Conservation (phyloP, 1,284 basidiomycete species). For the Moesziomyces antarcticus region DNA sequence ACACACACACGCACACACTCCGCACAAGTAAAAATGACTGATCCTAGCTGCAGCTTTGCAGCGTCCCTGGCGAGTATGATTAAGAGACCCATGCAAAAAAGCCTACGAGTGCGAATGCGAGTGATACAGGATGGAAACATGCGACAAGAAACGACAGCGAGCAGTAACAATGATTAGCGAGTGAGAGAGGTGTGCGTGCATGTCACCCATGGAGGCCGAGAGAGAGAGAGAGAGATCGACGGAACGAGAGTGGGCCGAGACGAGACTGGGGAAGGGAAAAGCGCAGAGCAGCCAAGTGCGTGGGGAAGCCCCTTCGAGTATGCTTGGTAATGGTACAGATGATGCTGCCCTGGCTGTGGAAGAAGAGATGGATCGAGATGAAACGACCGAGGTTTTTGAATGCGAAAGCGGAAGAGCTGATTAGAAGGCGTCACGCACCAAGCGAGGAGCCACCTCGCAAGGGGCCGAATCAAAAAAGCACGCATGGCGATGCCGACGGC, state of each 20-base stretch:
- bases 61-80: slow-evolving; percentile 42
- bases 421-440: background rate
- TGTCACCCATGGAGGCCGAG: slow-evolving; percentile 11
- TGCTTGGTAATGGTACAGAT: slow-evolving; percentile 29
- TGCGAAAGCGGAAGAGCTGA: background rate
- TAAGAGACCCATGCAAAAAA: slow-evolving; percentile 32
- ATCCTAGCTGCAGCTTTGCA: slow-evolving; percentile 35
- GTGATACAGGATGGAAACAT: slow-evolving; percentile 8
- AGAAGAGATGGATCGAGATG: background rate
- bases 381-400: background rate
- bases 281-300: slow-evolving; percentile 15
- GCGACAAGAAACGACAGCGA: background rate
- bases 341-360: slow-evolving; percentile 19
- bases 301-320: slow-evolving; percentile 22
- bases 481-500: background rate
- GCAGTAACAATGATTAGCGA: slow-evolving; percentile 1
- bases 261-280: background rate
- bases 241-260: background rate
- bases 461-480: background rate
- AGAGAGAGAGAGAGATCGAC: background rate
- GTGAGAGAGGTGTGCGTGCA: slow-evolving; percentile 20
- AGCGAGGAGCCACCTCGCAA: background rate
- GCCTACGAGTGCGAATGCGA: slow-evolving; percentile 24
- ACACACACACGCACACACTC: background rate
- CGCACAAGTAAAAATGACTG: background rate